Conservation (phyloP, 768 basidiomycete species). For the button mushroom (Agaricus bisporus) region DNA sequence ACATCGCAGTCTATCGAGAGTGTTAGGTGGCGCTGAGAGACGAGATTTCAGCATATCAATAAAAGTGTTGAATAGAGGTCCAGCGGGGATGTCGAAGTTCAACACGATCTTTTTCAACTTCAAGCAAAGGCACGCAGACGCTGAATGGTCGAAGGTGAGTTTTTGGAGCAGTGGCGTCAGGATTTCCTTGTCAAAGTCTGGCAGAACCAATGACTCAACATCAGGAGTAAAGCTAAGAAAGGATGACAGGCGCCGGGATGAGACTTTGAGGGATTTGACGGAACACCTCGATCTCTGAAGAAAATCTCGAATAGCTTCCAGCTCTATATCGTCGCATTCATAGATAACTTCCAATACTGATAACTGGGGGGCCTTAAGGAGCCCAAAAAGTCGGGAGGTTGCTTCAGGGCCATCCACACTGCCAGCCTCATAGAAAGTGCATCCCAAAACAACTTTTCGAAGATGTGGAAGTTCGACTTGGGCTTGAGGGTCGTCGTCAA, state of each 20-base stretch:
- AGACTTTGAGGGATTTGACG: neutral
- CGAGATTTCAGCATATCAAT: conserved; percentile 1
- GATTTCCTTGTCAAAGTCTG: no score
- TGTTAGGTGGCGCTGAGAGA: neutral
- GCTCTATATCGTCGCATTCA: neutral
- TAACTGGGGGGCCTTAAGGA: neutral
- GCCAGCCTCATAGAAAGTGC: no score
- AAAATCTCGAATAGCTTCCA: neutral
- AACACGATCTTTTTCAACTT: neutral
- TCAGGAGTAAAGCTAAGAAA: neutral
- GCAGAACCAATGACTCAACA: neutral
- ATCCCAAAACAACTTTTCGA: neutral
- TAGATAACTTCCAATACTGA: neutral
- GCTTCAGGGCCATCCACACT: no score
- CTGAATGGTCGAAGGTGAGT: neutral
- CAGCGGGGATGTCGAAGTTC: neutral
- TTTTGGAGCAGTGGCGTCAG: neutral
- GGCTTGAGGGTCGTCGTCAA: no score
- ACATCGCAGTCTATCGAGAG: neutral
- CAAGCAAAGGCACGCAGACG: neutral
- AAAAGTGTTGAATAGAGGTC: neutral
- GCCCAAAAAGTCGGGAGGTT: neutral
- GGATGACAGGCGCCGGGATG: neutral
- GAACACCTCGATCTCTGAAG: neutral
- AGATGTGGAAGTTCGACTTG: neutral